Evolutionary conservation across 768 basidiomycete species (phyloP).

Genomic region (Calocybe indica): DNA sequence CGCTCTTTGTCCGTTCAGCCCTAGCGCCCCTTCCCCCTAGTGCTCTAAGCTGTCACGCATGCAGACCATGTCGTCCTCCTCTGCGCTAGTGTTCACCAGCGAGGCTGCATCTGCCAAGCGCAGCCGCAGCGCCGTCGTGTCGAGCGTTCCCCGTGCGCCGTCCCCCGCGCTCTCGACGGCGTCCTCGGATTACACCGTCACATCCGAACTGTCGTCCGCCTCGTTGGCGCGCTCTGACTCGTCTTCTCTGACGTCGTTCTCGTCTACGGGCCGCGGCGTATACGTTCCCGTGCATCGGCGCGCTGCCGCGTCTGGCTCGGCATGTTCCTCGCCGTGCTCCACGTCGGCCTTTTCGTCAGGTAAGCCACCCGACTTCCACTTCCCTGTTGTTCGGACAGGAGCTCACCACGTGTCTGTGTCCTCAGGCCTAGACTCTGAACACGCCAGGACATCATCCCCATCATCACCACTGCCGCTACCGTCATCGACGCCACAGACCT

Average conservation of each 20-base stretch:
- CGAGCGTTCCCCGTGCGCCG: conserved; percentile 2
- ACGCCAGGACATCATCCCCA: neutral
- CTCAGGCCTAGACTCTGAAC: neutral
- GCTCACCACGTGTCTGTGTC: neutral
- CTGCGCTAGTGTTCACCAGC: neutral
- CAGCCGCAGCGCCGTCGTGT: no score
- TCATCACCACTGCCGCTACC: conserved; percentile 2
- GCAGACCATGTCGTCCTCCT: no score
- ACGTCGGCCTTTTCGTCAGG: neutral
- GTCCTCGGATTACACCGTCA: conserved; percentile 13
- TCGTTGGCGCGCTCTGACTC: no score
- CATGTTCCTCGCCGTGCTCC: no score
- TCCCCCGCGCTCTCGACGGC: neutral
- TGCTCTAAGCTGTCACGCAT: no score
- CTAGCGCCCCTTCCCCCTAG: no score
- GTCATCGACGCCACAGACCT: conserved; percentile 13
- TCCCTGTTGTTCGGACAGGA: no score
- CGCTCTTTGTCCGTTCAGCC: no score
- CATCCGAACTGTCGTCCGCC: neutral
- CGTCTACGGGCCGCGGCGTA: conserved; percentile 8
- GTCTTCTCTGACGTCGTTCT: no score
- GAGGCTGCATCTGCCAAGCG: no score
- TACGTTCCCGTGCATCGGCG: conserved; percentile 40
- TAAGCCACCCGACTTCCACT: neutral
- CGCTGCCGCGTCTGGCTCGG: neutral